phyloP scores from a whole-genome alignment of 208 protist species.

The Leishmania mexicana region DNA sequence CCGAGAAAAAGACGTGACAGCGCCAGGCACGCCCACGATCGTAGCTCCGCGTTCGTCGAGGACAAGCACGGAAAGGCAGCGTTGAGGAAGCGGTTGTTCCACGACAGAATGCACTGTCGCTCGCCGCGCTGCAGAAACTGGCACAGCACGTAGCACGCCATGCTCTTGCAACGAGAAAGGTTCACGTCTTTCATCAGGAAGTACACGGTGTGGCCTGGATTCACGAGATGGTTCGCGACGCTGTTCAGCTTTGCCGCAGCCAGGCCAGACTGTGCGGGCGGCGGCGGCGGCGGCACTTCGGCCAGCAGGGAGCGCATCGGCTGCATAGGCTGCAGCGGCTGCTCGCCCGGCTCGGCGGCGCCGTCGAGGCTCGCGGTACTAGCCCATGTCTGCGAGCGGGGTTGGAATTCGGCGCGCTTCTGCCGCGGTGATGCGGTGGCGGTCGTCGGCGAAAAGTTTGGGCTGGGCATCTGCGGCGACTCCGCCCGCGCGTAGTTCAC shows the following conservation, averaged over 20 bases:
- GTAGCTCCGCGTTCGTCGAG: conserved; percentile 70
- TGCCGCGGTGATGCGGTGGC: conserved; percentile 9
- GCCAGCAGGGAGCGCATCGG: background rate
- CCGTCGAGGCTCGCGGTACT: conserved; percentile 33
- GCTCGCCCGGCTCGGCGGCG: conserved; percentile 5
- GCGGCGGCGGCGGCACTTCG: conserved; percentile 5
- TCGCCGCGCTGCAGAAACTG: conserved; percentile 72
- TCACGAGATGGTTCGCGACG: conserved; percentile 21
- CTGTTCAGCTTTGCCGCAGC: conserved; percentile 15
- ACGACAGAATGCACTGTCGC: conserved; percentile 68
- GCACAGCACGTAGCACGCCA: conserved; percentile 95
- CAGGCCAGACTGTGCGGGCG: background rate
- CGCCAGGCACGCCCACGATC: conserved; percentile 85
- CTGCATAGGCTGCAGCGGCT: conserved; percentile 19
- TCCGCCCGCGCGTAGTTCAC: conserved; percentile 29
- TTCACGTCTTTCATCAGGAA: conserved; percentile 71
- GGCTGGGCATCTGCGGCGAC: conserved; percentile 1
- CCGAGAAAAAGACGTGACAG: conserved; percentile 73
- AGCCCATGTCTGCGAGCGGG: conserved; percentile 7
- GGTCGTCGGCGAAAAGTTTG: background rate
- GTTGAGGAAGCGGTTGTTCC: conserved; percentile 85
- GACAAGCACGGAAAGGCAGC: conserved; percentile 69
- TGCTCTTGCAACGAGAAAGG: conserved; percentile 82
- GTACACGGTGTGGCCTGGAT: conserved; percentile 45
- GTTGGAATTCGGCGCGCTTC: conserved; percentile 30